Percentiles rank a stretch among this genome's conserved stretches.
Conservation (phyloP, 2,329 filamentous ascomycete species). For the Neoarthrinium moseri region DNA sequence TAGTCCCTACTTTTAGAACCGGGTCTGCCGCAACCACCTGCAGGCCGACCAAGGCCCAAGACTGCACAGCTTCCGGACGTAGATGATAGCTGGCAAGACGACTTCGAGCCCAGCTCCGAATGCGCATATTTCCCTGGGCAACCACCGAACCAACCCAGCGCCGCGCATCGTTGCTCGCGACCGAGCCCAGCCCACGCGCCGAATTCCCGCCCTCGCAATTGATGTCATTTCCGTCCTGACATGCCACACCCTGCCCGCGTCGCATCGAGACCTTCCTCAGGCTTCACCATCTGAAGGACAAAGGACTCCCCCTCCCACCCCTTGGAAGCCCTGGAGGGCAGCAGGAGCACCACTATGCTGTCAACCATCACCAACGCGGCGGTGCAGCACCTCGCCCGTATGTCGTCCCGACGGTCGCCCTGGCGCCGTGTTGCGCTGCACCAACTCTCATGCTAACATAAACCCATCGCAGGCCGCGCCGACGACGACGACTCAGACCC, state of each 20-base stretch:
- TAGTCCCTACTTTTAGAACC: no score
- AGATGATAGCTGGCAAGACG: slow-evolving; percentile 8
- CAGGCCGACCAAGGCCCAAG: no score
- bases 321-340: neutral
- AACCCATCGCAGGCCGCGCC: slow-evolving; percentile 35
- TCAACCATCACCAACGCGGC: slow-evolving; percentile 33
- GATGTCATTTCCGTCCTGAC: neutral
- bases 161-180: neutral
- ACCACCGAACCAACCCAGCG: neutral
- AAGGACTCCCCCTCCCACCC: neutral
- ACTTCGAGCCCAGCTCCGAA: neutral
- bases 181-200: neutral
- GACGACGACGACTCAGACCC: slow-evolving; percentile 46
- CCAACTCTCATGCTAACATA: slow-evolving; percentile 16
- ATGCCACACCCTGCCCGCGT: neutral
- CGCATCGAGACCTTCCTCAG: neutral
- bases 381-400: slow-evolving; percentile 37
- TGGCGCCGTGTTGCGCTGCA: neutral
- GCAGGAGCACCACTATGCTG: slow-evolving; percentile 28
- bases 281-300: no score
- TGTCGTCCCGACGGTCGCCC: slow-evolving; percentile 12
- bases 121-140: no score
- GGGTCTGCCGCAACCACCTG: no score
- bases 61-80: no score
- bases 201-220: neutral